Base-by-base conservation (phyloP, 1,284 basidiomycete genomes). In the Naganishia sp. region DNA sequence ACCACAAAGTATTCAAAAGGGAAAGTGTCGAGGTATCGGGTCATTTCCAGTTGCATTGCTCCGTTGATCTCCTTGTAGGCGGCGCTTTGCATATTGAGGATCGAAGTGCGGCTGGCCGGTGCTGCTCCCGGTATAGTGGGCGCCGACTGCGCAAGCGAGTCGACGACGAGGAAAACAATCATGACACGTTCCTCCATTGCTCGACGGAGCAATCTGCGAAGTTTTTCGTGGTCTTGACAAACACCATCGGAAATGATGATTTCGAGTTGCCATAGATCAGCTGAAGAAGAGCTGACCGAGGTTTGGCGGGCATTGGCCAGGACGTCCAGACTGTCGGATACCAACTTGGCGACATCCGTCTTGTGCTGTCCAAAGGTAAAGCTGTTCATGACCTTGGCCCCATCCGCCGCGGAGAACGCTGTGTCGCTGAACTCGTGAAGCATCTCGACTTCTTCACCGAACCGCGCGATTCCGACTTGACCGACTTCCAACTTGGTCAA, bases 211-310 rank as follows among this genome's bases (percentile, higher is more conserved):
- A 94, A 81, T 2, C 88, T 87, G 43, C 89, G 86, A 55, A 99
- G 83, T 71, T 84, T 83, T 54, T 93, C 90, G 77, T 98, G 94
- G 76, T 98, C 92, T 79, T 98, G 93, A 78, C 94, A 98, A 71
- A 98, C 91, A 39, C 96, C 96, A 77, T 99, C 96, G 21, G 94
- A 98, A 70, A 99, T 93, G 83, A 99, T 96, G 81, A 99, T 94
- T 79, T 97, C 87, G 63, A 99, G 84, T 77, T 99, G 96, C 96
- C 96, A 99, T 28, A 99, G 83, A 71, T 98, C 94, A 2, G 86
- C 84, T 2, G 86, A 84, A 1, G 74, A 71, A 6, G 77, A 75
- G n/a, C 87, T 85, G 9, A 85, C 80, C 42, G 86, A 84, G 61
- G 84, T 83, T 73, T 90, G 89, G 52, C 91, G 82, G 36, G 92